Evolutionary conservation across 106 monocot genomes (phyloP), one percentile per base, ranked within the genome.

Genomic region (Gastrodia elata): DNA sequence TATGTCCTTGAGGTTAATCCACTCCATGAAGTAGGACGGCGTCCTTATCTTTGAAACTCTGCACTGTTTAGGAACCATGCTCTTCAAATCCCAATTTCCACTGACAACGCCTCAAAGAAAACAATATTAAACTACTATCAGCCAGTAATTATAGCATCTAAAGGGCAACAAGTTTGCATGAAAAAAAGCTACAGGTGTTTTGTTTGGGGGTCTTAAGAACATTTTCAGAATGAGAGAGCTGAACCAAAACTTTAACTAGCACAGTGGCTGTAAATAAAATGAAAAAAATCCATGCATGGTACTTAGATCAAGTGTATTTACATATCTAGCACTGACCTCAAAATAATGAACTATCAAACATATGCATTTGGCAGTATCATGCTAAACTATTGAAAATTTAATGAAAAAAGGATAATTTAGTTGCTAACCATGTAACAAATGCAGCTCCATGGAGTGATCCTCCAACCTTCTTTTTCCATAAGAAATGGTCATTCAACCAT

Each of bases 21-120:
- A 97, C 81, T 97, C 92, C 84, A 83, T 88, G 76, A 97, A 97
- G 75, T 93, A 97, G 65, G 82, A 10, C 2, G 93, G 97, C 24
- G 82, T 69, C 65, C 86, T 88, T 15, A 93, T 74, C 40, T 77
- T 81, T 44, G 93, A 90, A 74, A 86, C 90, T 57, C 73, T 75
- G 57, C 92, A 97, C 49, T 97, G 96, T 71, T 97, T 78, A 70
- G 92, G 90, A 55, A 97, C 73, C 82, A 90, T 97, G 27, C 92
- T 97, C 88, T 97, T 97, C 83, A 97, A 39, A 84, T 97, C 96
- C 96, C 96, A 97, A 70, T 92, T 92, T 26, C 96, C 96, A 86
- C 96, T 97, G 73, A 25, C 25, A 56, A 52, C 6, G 4, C 8
- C 27, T 32, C 27, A 61, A 30, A 52, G n/a, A 52, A 52, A 52